Percentiles rank a stretch among this genome's conserved stretches.
Evolutionary conservation across 495 filamentous ascomycete species (phyloP).

Genomic region (Talaromyces wortmannii): DNA sequence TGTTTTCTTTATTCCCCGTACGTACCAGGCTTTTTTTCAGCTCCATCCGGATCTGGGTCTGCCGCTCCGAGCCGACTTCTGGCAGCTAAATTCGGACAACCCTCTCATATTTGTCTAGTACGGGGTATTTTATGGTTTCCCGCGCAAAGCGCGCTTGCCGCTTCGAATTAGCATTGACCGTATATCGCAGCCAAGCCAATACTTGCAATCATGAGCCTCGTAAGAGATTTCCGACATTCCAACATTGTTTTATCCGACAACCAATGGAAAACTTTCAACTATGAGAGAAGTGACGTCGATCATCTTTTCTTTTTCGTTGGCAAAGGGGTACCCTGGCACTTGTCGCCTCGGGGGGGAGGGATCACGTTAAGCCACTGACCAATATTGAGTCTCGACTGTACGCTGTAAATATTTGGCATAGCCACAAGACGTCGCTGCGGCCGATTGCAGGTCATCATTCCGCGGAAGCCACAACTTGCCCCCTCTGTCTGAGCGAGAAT

Average conservation of each 20-base stretch:
- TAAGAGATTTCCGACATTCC: no score
- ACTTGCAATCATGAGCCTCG: no score
- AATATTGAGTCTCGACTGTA: not conserved
- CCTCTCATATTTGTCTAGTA: not conserved
- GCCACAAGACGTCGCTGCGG: not conserved
- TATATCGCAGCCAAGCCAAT: not conserved
- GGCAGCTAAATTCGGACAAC: not conserved
- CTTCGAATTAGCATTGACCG: conserved; percentile 4
- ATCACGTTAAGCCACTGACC: not conserved
- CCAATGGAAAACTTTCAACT: not conserved
- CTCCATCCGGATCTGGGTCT: not conserved
- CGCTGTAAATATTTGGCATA: not conserved
- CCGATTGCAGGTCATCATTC: not conserved
- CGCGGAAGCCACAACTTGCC: not conserved
- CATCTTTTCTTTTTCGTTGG: not conserved
- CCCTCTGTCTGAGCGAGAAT: not conserved
- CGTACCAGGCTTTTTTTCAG: not conserved
- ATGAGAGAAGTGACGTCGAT: not conserved
- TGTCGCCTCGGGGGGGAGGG: not conserved
- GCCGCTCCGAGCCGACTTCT: not conserved
- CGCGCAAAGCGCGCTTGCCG: conserved; percentile 42
- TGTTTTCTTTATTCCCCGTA: not conserved
- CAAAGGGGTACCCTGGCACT: not conserved
- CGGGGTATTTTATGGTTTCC: conserved; percentile 19
- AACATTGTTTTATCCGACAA: not conserved